Evolutionary conservation across 768 basidiomycete species (phyloP), one percentile per base, ranked within the genome.

Genomic region (Leucocoprinus birnbaumii): DNA sequence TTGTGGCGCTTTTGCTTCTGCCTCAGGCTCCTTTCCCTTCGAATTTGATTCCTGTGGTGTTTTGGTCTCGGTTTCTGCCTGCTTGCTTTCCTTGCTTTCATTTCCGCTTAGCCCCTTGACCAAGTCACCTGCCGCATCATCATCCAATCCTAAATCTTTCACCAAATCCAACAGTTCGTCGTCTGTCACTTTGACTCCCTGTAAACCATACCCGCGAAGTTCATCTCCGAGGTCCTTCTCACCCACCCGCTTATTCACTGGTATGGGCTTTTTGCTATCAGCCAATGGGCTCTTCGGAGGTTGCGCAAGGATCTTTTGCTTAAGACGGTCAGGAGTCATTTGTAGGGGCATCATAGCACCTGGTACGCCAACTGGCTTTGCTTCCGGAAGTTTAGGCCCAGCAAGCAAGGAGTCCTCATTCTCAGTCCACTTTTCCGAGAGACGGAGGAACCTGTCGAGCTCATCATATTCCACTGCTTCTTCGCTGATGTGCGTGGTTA

Each of bases 401-500:
- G 47, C 27, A 21, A 48, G 38, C 27, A 48, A 40, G 3, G 47
- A 43, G n/a, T 55, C 54, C 47, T 84, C 83, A 56, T 83, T 85
- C 37, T 89, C 88, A 53, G 87, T 73, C 79, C 84, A 94, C 13
- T 73, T 71, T 61, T 94, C 91, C 6, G 87, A 86, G 19, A 86
- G 76, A 13, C 87, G 82, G 27, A 94, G 73, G 71, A 90, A 93
- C 1, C 62, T 70, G 26, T 85, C 82, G 21, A 93, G 82, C 59
- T 89, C 87, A 57, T 73, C 80, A 63, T 79, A 83, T 69, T 94
- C 91, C 27, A 92, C 91, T 7, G 92, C 90, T 62, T 89, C 88
- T 73, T 93, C 92, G 59, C 90, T 92, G 58, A 43, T 41, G 9
- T 13, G 49, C 18, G 24, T 50, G 47, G 24, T 45, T 27, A 11